These are phyloP conservation scores for Cydonia oblonga DNA, from an alignment of 331 rosid species.

Conservation along the genomic window DNA sequence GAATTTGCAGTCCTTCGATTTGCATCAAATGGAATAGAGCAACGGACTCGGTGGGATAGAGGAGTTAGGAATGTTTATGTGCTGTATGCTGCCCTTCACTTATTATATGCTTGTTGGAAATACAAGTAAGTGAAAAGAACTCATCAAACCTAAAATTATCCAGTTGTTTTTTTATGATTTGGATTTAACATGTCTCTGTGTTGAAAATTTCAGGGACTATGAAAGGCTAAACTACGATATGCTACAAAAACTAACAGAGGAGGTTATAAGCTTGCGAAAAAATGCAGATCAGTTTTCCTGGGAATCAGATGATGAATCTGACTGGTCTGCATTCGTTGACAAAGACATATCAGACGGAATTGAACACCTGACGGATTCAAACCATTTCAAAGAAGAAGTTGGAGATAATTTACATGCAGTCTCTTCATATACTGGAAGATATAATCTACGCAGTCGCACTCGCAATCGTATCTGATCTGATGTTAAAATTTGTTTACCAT, in stretches of 20 bases:
- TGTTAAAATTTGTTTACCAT: neutral
- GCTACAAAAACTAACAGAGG: conserved; percentile 11
- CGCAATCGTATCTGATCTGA: neutral
- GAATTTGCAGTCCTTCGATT: conserved; percentile 1
- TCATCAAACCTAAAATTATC: neutral
- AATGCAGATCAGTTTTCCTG: neutral
- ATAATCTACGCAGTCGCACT: conserved; percentile 10
- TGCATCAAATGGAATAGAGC: conserved; percentile 2
- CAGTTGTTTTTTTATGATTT: neutral
- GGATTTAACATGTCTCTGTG: neutral
- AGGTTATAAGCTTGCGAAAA: neutral
- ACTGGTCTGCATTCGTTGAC: conserved; percentile 17
- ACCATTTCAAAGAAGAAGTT: neutral
- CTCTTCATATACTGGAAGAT: neutral
- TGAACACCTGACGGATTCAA: conserved; percentile 3
- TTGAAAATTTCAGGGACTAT: conserved; percentile 14
- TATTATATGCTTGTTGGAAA: conserved; percentile 7
- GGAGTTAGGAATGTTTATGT: neutral
- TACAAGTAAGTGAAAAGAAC: neutral
- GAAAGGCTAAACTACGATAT: conserved; percentile 10
- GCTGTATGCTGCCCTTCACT: neutral
- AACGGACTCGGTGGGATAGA: neutral
- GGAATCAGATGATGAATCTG: conserved; percentile 10
- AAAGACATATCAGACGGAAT: neutral
- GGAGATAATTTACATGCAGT: neutral